These are phyloP conservation scores for Leptomonas pyrrhocoris DNA, from an alignment of 208 protist genomes.

Conservation along the genomic window DNA sequence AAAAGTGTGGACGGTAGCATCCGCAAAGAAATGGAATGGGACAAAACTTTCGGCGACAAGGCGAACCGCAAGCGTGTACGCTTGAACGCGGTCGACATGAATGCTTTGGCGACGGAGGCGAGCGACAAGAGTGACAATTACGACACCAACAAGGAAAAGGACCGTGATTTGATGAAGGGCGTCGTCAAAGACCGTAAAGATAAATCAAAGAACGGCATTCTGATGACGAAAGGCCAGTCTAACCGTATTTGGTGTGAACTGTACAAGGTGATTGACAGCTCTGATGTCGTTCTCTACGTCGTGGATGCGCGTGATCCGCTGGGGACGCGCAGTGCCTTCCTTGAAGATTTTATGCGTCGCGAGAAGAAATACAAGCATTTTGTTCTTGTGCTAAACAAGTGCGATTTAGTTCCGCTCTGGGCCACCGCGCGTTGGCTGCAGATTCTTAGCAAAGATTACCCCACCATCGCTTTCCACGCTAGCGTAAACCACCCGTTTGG, in stretches of 20 bases:
- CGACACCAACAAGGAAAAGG: slow-evolving; percentile 49
- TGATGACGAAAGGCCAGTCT: slow-evolving; percentile 98
- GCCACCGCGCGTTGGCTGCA: slow-evolving; percentile 97
- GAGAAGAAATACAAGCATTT: slow-evolving; percentile 99
- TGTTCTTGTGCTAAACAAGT: slow-evolving; percentile 99
- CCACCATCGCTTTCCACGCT: slow-evolving; percentile 99
- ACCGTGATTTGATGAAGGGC: slow-evolving; percentile 64
- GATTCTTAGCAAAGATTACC: slow-evolving; percentile 97
- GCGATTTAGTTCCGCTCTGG: slow-evolving; percentile 99
- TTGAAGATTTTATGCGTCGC: slow-evolving; percentile 94
- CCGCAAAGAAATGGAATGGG: slow-evolving; percentile 95
- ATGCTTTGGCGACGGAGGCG: slow-evolving; percentile 56
- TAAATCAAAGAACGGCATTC: slow-evolving; percentile 84
- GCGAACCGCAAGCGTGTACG: slow-evolving; percentile 91
- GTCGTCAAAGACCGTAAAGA: slow-evolving; percentile 62
- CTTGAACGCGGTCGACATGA: slow-evolving; percentile 63
- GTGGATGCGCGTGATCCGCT: slow-evolving; percentile 98
- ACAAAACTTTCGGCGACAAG: slow-evolving; percentile 96
- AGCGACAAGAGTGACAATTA: slow-evolving; percentile 55
- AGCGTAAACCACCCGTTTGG: slow-evolving; percentile 99
- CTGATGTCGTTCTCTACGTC: slow-evolving; percentile 99
- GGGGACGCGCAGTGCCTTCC: slow-evolving; percentile 96
- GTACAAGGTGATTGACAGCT: slow-evolving; percentile 99
- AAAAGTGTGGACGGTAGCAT: slow-evolving; percentile 89
- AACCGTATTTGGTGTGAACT: slow-evolving; percentile 99